phyloP scores from a whole-genome alignment of 441 rosid genomes.

The Raphanus hybrid region DNA sequence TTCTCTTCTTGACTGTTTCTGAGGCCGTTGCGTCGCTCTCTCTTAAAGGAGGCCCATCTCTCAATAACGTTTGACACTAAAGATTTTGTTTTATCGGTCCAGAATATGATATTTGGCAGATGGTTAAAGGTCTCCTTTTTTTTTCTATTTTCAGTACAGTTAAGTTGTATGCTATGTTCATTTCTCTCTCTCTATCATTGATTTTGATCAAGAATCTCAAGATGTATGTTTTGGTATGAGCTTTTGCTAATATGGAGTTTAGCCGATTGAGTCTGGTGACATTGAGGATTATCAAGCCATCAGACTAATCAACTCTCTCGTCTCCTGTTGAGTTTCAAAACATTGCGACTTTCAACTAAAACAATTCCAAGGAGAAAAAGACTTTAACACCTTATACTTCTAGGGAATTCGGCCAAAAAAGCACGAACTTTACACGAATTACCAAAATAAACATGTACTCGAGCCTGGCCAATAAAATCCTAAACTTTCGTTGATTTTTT shows the following conservation, averaged over 20 bases:
- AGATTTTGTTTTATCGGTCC: conserved; percentile 11
- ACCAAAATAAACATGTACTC: too few relatives aligned
- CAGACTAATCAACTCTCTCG: not conserved
- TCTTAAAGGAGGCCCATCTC: conserved; percentile 54
- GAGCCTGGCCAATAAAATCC: too few relatives aligned
- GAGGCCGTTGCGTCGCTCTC: conserved; percentile 85
- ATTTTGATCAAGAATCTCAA: conserved; percentile 20
- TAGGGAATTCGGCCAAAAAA: too few relatives aligned
- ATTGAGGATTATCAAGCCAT: not conserved
- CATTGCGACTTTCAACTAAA: not conserved
- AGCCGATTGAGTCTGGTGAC: not conserved
- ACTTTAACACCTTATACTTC: not conserved
- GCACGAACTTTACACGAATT: too few relatives aligned
- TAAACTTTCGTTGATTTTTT: too few relatives aligned
- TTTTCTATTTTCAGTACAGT: conserved; percentile 23
- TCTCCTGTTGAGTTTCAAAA: not conserved
- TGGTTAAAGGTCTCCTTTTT: not conserved
- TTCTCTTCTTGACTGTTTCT: conserved; percentile 75
- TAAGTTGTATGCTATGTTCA: conserved; percentile 5
- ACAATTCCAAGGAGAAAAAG: not conserved
- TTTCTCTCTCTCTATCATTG: not conserved
- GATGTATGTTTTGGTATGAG: conserved; percentile 22
- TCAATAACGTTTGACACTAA: conserved; percentile 50
- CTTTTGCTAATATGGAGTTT: not conserved
- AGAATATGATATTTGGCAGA: not conserved